Base-by-base conservation (phyloP, 257 asterid species). In the Ophiorrhiza pumila region DNA sequence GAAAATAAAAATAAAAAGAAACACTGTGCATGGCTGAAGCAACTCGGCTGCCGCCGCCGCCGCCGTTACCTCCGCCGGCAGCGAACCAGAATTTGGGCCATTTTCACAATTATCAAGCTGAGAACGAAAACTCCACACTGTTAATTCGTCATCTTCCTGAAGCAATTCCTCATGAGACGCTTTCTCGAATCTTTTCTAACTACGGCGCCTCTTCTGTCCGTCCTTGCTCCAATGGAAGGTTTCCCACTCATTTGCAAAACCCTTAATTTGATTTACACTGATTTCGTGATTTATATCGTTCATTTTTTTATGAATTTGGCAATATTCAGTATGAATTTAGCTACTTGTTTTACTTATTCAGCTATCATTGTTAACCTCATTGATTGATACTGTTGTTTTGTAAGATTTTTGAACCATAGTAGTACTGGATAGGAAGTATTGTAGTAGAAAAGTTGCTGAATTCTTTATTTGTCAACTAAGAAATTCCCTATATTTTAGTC, bases 61-160 rank as follows among this genome's bases (percentile, higher is more conserved):
- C 37, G 63, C 20, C 63, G 63, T 25, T 12, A 9, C 56, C 20
- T 50, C 5, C 63, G 29, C 20, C 37, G 37, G 20, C 63, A 13
- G 20, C 12, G 17, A 12, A 20, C 65, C 43, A 9, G 43, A 31
- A 59, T 32, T 32, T 15, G 42, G 42, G 22, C 42, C 42, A 31
- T 5, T 53, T 53, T 53, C 60, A 25, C 25, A 22, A 20, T 22
- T 52, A 53, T 53, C 56, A 20, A 25, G 62, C 75, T 23, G 86
- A 72, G 5, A 56, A 83, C 14, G 57, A 80, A 11, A 79, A 64
- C 9, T 74, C 66, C 7, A 88, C 93, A 1, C 81, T 93, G 58
- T 72, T 93, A 86, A 88, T 90, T 73, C 92, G 96, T 27, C 98
- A 93, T 81, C 97, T 93, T 47, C 98, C 98, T 0, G 98, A 93